Evolutionary conservation across 441 rosid genomes (phyloP).

Genomic region (Aleurites moluccanus): DNA sequence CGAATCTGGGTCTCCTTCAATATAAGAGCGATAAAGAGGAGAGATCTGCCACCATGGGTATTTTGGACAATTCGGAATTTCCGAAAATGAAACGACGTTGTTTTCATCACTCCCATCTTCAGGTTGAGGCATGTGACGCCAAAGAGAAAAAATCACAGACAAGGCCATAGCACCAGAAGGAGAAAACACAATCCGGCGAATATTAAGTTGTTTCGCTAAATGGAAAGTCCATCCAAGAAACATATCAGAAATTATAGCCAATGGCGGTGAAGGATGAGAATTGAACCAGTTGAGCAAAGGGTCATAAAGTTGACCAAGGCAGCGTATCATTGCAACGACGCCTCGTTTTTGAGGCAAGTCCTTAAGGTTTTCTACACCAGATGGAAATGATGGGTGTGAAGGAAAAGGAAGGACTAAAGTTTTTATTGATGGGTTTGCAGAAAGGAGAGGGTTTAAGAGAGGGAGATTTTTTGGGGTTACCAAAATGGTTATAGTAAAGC

Average conservation of each 20-base stretch:
- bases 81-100: conserved; percentile 29
- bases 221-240: conserved; percentile 64
- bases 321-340: conserved; percentile 29
- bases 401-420: conserved; percentile 52
- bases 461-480: conserved; percentile 54
- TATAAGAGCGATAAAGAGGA: conserved; percentile 34
- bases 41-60: conserved; percentile 50
- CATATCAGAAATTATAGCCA: conserved; percentile 53
- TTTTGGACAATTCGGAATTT: conserved; percentile 41
- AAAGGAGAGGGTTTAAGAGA: conserved; percentile 44
- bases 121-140: conserved; percentile 33
- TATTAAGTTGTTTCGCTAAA: conserved; percentile 36
- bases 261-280: conserved; percentile 49
- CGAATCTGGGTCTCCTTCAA: conserved; percentile 32
- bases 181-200: conserved; percentile 56
- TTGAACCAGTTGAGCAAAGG: conserved; percentile 47
- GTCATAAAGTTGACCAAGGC: conserved; percentile 41
- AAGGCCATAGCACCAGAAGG: conserved; percentile 40
- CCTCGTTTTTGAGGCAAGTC: conserved; percentile 32
- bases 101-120: neutral
- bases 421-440: conserved; percentile 36
- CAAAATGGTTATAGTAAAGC: conserved; percentile 43
- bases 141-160: conserved; percentile 32
- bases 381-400: conserved; percentile 42
- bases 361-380: conserved; percentile 48